Evolutionary conservation across 2,329 filamentous ascomycete genomes (phyloP).

Genomic region (Trichoderma atroviride): DNA sequence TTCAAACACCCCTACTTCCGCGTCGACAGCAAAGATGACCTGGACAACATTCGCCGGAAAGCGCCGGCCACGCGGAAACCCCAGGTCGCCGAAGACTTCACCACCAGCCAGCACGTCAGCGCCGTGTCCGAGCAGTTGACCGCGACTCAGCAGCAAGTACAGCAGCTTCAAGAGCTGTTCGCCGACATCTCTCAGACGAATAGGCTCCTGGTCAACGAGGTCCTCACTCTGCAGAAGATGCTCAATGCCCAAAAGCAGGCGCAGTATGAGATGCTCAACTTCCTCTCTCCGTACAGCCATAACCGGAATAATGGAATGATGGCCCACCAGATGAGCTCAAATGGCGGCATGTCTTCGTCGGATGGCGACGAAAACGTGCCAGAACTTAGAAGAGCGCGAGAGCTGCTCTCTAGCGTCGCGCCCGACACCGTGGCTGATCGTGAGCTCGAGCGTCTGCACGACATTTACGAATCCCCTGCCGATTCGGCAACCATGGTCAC

Average conservation of each 20-base stretch:
- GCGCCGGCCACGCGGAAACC: conserved; percentile 86
- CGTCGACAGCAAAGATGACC: conserved; percentile 90
- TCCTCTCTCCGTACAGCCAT: conserved; percentile 54
- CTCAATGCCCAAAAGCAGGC: conserved; percentile 61
- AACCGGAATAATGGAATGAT: conserved; percentile 44
- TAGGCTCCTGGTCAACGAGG: conserved; percentile 63
- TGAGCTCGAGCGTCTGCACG: conserved; percentile 59
- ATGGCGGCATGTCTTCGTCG: conserved; percentile 43
- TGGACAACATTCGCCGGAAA: conserved; percentile 96
- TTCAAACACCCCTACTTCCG: conserved; percentile 98
- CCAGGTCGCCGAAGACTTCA: conserved; percentile 67
- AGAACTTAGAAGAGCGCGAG: conserved; percentile 59
- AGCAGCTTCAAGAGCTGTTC: conserved; percentile 82
- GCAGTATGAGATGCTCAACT: conserved; percentile 60
- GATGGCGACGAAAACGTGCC: conserved; percentile 54
- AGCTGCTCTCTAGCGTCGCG: conserved; percentile 56
- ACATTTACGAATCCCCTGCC: conserved; percentile 56
- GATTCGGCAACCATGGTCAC: conserved; percentile 52
- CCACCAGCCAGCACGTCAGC: conserved; percentile 84
- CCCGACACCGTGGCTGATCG: conserved; percentile 57
- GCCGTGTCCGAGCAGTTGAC: conserved; percentile 85
- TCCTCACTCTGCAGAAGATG: conserved; percentile 63
- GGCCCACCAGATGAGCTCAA: conserved; percentile 39
- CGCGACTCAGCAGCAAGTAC: conserved; percentile 89
- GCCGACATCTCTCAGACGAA: conserved; percentile 72